Conservation (phyloP, 768 basidiomycete genomes). For the Arthromyces matolae region DNA sequence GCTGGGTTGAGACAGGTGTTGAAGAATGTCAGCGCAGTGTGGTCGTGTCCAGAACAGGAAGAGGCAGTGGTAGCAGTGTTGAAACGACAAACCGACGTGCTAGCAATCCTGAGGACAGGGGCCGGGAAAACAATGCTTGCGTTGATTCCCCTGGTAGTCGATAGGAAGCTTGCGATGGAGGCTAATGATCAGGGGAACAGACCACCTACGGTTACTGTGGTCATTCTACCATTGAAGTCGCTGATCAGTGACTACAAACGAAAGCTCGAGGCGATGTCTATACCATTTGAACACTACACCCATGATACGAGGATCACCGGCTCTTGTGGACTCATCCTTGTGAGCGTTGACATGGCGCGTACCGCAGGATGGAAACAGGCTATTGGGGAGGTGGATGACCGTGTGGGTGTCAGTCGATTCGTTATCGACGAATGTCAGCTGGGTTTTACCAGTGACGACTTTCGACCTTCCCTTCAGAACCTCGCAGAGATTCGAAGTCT, state of each 20-base stretch:
- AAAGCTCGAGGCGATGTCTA: background rate
- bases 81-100: background rate
- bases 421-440: background rate
- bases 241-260: background rate
- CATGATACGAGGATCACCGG: background rate
- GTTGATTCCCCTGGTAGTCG: background rate
- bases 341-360: background rate
- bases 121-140: constrained; percentile 1
- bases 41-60: background rate
- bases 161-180: too few relatives aligned
- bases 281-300: background rate
- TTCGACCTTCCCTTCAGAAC: background rate
- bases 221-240: background rate
- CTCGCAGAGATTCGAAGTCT: background rate
- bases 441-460: background rate
- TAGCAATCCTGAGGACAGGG: background rate
- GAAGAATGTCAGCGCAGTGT: background rate
- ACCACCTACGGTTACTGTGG: background rate
- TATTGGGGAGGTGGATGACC: background rate
- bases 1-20: background rate
- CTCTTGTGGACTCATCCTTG: background rate
- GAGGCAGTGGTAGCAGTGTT: background rate
- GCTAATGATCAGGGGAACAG: too few relatives aligned
- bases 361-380: background rate
- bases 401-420: background rate